Percentiles rank a stretch among this genome's conserved stretches.
Conservation (phyloP, 495 filamentous ascomycete genomes). For the Achaetomiella virescens region DNA sequence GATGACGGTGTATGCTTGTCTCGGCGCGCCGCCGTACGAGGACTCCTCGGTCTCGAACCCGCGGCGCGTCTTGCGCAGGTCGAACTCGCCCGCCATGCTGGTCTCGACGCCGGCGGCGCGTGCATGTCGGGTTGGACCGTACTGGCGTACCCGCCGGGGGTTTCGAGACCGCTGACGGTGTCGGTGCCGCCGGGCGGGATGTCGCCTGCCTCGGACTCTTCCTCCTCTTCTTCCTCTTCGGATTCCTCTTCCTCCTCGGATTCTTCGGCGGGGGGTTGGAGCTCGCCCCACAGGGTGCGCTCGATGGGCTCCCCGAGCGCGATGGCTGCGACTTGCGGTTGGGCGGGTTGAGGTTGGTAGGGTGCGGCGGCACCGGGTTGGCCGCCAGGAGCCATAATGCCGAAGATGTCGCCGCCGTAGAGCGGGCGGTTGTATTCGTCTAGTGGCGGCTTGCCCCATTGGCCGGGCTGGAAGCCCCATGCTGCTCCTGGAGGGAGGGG, state of each 20-base stretch:
- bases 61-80: slow-evolving; percentile 78
- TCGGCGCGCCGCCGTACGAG: slow-evolving; percentile 45
- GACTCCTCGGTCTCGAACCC: slow-evolving; percentile 88
- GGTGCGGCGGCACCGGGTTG: slow-evolving; percentile 37
- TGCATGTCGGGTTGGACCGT: slow-evolving; percentile 53
- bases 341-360: slow-evolving; percentile 12
- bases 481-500: slow-evolving; percentile 85
- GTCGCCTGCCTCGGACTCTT: slow-evolving; percentile 54
- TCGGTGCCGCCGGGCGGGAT: slow-evolving; percentile 55
- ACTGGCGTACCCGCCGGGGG: slow-evolving; percentile 73
- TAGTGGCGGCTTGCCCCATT: slow-evolving; percentile 91
- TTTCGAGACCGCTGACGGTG: slow-evolving; percentile 72
- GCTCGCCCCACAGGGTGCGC: slow-evolving; percentile 84
- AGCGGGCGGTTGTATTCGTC: slow-evolving; percentile 86
- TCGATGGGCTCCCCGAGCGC: slow-evolving; percentile 74
- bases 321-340: slow-evolving; percentile 30
- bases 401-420: slow-evolving; percentile 92
- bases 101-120: slow-evolving; percentile 50
- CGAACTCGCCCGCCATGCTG: slow-evolving; percentile 78
- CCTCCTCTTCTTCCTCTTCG: slow-evolving; percentile 64
- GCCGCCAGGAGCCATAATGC: slow-evolving; percentile 56
- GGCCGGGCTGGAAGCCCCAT: slow-evolving; percentile 94
- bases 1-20: slow-evolving; percentile 80
- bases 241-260: slow-evolving; percentile 72
- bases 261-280: slow-evolving; percentile 78